Conservation (phyloP, 208 protist genomes). For the Leishmania tropica region DNA sequence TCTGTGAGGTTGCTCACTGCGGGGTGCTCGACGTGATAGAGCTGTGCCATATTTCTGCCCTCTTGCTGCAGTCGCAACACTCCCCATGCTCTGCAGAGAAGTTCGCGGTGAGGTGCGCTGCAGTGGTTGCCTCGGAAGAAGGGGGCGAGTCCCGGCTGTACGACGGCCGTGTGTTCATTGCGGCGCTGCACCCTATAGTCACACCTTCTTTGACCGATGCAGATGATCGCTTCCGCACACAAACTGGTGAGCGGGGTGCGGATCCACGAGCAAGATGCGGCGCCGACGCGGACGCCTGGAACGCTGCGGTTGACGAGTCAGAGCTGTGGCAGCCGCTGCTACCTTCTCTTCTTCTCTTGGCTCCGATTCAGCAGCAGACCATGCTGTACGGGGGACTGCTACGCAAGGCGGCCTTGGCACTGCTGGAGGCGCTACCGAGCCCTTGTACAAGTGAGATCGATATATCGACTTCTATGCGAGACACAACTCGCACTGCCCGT, state of each 20-base stretch:
- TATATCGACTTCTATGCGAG: not conserved
- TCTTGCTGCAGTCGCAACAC: not conserved
- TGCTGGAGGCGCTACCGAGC: slow-evolving; percentile 27
- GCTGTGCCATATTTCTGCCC: not conserved
- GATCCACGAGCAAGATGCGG: not conserved
- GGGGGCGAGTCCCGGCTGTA: not conserved
- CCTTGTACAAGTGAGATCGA: not conserved
- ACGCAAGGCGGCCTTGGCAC: slow-evolving; percentile 26
- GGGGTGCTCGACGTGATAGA: slow-evolving; percentile 15
- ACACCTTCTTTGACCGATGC: not conserved
- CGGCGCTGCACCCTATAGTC: not conserved
- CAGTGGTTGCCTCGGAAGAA: not conserved
- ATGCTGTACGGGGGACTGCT: slow-evolving; percentile 29
- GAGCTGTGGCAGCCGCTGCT: not conserved
- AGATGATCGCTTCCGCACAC: not conserved
- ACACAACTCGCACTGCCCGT: not conserved
- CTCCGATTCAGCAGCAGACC: slow-evolving; percentile 28
- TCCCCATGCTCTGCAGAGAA: slow-evolving; percentile 4
- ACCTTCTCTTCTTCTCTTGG: slow-evolving; percentile 35
- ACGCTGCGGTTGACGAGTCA: not conserved
- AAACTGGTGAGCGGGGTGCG: not conserved
- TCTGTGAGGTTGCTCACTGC: slow-evolving; percentile 12
- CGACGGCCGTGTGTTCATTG: not conserved
- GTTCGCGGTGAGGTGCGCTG: slow-evolving; percentile 14
- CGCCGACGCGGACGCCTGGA: not conserved